phyloP scores from a whole-genome alignment of 2,329 filamentous ascomycete species.

The Aspergillus piperis region DNA sequence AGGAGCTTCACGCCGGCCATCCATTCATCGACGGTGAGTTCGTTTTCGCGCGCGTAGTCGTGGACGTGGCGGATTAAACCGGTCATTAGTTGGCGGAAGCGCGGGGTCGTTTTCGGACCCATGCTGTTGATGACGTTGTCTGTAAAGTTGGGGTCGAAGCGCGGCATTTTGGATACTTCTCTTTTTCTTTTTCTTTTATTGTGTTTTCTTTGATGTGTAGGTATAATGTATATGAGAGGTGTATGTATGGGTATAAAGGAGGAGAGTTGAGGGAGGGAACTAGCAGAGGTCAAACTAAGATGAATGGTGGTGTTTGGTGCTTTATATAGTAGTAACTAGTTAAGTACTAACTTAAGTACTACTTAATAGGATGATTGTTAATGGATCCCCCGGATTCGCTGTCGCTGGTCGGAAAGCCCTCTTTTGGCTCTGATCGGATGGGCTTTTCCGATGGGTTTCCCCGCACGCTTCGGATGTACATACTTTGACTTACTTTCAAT shows the following conservation, averaged over 20 bases:
- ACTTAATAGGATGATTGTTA: neutral
- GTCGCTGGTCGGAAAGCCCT: neutral
- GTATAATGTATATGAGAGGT: neutral
- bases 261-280: neutral
- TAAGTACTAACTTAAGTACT: too few species aligned
- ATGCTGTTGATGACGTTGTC: conserved; percentile 73
- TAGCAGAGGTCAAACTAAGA: neutral
- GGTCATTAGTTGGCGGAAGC: conserved; percentile 64
- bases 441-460: neutral
- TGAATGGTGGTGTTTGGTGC: neutral
- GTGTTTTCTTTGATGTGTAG: neutral
- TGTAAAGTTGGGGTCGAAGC: conserved; percentile 57
- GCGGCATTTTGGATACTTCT: conserved; percentile 23
- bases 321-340: neutral
- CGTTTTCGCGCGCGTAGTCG: conserved; percentile 60
- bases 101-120: conserved; percentile 67
- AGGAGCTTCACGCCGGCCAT: conserved; percentile 58
- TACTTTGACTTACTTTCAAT: too few species aligned
- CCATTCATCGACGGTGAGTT: conserved; percentile 62
- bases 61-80: conserved; percentile 58
- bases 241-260: neutral
- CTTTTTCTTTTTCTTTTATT: neutral
- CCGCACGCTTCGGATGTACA: neutral
- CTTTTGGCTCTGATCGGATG: neutral
- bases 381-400: conserved; percentile 3